Evolutionary conservation across 139 green algal genomes (phyloP).

Genomic region (Picochlorum sp.): DNA sequence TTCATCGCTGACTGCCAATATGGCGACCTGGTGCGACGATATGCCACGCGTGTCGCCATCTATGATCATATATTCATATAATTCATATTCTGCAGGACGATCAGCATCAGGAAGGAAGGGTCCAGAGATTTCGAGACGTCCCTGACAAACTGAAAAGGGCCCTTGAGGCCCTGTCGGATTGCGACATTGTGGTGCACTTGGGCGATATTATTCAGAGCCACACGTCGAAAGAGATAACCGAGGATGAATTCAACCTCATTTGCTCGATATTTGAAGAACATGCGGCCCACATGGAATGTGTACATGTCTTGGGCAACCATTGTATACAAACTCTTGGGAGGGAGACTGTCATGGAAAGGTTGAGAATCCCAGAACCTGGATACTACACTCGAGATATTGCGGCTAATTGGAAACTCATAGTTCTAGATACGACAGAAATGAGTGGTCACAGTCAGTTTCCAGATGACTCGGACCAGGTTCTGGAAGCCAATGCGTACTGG

Average conservation of each 20-base stretch:
- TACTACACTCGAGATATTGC: conserved; percentile 39
- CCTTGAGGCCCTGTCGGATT: conserved; percentile 8
- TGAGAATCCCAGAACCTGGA: conserved; percentile 23
- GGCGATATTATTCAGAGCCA: conserved; percentile 63
- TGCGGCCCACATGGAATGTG: conserved; percentile 8
- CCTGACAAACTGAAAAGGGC: conserved; percentile 49
- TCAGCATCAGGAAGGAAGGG: conserved; percentile 35
- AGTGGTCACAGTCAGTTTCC: conserved; percentile 34
- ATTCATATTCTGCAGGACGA: conserved; percentile 22
- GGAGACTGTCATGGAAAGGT: conserved; percentile 20
- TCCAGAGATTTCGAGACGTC: conserved; percentile 52
- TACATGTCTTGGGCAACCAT: conserved; percentile 66
- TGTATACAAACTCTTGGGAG: conserved; percentile 38
- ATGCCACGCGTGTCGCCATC: background rate
- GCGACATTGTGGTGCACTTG: conserved; percentile 35
- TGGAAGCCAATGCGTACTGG: conserved; percentile 40
- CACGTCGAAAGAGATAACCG: conserved; percentile 3
- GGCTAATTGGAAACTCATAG: conserved; percentile 47
- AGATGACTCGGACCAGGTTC: conserved; percentile 20
- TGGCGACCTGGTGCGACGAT: conserved; percentile 12
- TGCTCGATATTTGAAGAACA: conserved; percentile 15
- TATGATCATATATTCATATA: background rate
- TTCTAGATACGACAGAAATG: conserved; percentile 72
- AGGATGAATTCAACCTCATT: conserved; percentile 19
- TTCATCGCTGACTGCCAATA: conserved; percentile 33